Conservation (phyloP, 805 yeast species). For the Kazachstania africana region DNA sequence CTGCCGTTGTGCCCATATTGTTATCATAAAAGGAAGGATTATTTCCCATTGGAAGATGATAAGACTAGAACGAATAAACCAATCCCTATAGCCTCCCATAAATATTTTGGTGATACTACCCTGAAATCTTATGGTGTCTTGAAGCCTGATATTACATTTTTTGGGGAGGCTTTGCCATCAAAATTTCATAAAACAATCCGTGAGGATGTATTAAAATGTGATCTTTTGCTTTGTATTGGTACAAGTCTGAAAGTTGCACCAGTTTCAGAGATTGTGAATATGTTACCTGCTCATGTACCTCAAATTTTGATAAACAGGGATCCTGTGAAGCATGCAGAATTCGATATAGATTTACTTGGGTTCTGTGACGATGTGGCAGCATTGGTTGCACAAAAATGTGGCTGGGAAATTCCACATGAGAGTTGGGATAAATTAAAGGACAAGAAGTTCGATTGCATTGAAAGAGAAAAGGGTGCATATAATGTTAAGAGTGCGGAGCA, state of each 20-base stretch:
- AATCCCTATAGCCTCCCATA: not conserved
- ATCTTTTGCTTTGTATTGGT: slow-evolving; percentile 73
- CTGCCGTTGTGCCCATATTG: slow-evolving; percentile 70
- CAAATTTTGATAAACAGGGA: slow-evolving; percentile 73
- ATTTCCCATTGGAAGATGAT: slow-evolving; percentile 14
- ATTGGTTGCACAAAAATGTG: slow-evolving; percentile 42
- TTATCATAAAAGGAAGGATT: slow-evolving; percentile 30
- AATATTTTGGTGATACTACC: slow-evolving; percentile 3
- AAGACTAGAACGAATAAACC: slow-evolving; percentile 1
- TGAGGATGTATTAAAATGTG: slow-evolving; percentile 58
- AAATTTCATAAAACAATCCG: slow-evolving; percentile 48
- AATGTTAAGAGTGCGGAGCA: slow-evolving; percentile 13
- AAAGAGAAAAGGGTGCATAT: slow-evolving; percentile 23
- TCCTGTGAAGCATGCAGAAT: slow-evolving; percentile 61
- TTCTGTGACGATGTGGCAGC: slow-evolving; percentile 75
- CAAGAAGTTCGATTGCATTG: slow-evolving; percentile 11
- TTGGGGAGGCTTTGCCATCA: slow-evolving; percentile 74
- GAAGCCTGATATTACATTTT: slow-evolving; percentile 89
- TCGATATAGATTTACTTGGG: slow-evolving; percentile 69
- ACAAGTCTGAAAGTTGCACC: slow-evolving; percentile 90
- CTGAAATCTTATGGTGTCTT: slow-evolving; percentile 61
- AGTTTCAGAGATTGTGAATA: slow-evolving; percentile 75
- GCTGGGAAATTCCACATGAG: slow-evolving; percentile 52
- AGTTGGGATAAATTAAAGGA: slow-evolving; percentile 29
- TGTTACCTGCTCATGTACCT: slow-evolving; percentile 61